Evolutionary conservation across 164 flowering plant species (phyloP), one percentile per base, ranked within the genome.

Genomic region (Warburgia ugandensis): DNA sequence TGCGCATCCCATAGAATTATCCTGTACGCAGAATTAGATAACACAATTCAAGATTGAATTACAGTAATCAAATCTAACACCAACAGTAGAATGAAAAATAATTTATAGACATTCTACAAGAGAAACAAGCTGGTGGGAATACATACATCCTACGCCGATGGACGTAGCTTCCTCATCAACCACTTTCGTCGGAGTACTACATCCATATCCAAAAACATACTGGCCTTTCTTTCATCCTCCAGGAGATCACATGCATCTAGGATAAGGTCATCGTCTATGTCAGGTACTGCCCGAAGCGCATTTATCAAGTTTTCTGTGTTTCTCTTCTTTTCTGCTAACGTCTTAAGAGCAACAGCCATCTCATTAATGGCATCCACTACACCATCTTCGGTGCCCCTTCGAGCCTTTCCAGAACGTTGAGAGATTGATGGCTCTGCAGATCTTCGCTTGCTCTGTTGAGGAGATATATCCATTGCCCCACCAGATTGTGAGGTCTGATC

Each of bases 241-340:
- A 62, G 38, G 28, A 62, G 66, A 62, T 55, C 60, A 37, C 55
- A 55, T 49, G 66, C 61, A 35, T 56, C 56, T 20, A 62, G 14
- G n/a, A 62, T 19, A 12, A 56, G 60, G 9, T 56, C 61, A 21
- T 49, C 60, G 56, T 62, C 66, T 5, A 56, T 42, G 37, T 16
- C 43, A 3, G 56, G 52, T 22, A 32, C 30, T n/a, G 45, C 48
- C 19, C 39, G 33, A 25, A 46, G 38, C 2, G 57, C 41, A 57
- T 38, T 30, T 21, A 29, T 27, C 17, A 45, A 55, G 29, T 45
- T 37, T n/a, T 63, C 50, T 6, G 38, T 48, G 28, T 47, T 29
- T 29, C 12, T n/a, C 42, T 46, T 52, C 17, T 36, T 11, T 11
- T 32, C 12, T 47, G 31, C 43, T 16, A 41, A 32, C 42, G 23